Evolutionary conservation across 1,139 yeast species (phyloP), one percentile per base, ranked within the genome.

Genomic region (Saccharomyces hybrid): DNA sequence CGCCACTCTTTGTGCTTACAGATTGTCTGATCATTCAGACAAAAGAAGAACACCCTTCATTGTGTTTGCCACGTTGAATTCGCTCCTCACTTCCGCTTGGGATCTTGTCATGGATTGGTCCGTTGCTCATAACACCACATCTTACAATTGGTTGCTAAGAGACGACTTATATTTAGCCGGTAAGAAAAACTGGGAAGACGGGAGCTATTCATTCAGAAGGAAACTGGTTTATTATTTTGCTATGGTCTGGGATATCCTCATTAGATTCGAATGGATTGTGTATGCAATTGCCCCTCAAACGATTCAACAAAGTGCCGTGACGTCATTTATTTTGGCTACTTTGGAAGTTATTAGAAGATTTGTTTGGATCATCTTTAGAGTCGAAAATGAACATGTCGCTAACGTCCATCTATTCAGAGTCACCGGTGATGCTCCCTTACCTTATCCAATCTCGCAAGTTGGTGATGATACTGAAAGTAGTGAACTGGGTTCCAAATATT

Each of bases 81-180:
- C 97, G 0, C 55, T 85, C 0, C 81, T 80, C 64, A 78, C 90
- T 29, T 71, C 88, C 0, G 62, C 84, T 11, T 93, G 99, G 99
- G 99, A 93, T 71, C 72, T 95, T 9, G 75, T 89, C 41, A 89
- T 93, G 96, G 99, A 93, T 74, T 95, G 96, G 91, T 90, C 97
- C 1, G 74, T 93, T 61, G 74, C 87, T 56, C 96, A 90, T 67
- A 68, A 76, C 13, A 38, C 51, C 8, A 31, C 46, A 23, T 79
- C 77, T 8, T 80, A 90, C 5, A 74, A 86, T 64, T 73, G 73
- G 56, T 71, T 84, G 50, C 75, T 93, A 55, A 77, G 98, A 61
- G 84, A 88, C 61, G 85, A 88, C 63, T 74, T 91, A 50, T 68
- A 69, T 50, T 53, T 69, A 5, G 70, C 71, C 13, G 71, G 71